Evolutionary conservation across 2,329 filamentous ascomycete genomes (phyloP), one percentile per base, ranked within the genome.

Genomic region (Phialocephala sp.): DNA sequence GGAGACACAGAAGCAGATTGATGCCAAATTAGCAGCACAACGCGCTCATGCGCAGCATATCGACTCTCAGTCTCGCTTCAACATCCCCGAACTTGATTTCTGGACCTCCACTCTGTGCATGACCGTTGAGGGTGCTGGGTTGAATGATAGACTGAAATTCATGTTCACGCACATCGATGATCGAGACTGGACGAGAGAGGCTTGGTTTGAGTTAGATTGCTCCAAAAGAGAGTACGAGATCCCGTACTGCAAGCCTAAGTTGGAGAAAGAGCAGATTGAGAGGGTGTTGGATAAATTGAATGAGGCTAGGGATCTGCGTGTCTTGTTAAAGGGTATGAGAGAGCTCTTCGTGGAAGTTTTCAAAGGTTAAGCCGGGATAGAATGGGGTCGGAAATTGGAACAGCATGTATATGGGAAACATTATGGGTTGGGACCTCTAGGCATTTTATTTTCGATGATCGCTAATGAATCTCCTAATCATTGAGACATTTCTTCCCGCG

Each of bases 51-150:
- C 91, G 57, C 85, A 87, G 68, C 89, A 92, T 72, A 83, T 97
- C 43, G 92, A 96, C 73, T 86, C 90, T 1, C 94, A 98, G 80
- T 87, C 91, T 62, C 87, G 93, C 39, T 91, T 94, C 79, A 98
- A 99, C 79, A 87, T 92, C 52, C 95, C 95, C 0, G 95, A 99
- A 81, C 84, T 99, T 55, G 91, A 94, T 72, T 98, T 98, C 77
- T 99, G 95, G 95, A 91, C 97, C 77, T 91, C 90, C 62, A 95
- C 94, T 76, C 82, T 99, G 66, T 94, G 94, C 65, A 79, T 98
- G 76, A 84, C 91, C 67, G 96, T 99, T 75, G 94, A 98, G 76
- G 94, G 94, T 1, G 91, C 92, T 0, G 94, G 92, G 1, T 86
- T 87, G 75, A 89, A 92, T 68, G 94, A 97, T 79, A 86, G 91